These are phyloP conservation scores for Penicillium sp. DNA, from an alignment of 2,329 filamentous ascomycete species.

Conservation along the genomic window DNA sequence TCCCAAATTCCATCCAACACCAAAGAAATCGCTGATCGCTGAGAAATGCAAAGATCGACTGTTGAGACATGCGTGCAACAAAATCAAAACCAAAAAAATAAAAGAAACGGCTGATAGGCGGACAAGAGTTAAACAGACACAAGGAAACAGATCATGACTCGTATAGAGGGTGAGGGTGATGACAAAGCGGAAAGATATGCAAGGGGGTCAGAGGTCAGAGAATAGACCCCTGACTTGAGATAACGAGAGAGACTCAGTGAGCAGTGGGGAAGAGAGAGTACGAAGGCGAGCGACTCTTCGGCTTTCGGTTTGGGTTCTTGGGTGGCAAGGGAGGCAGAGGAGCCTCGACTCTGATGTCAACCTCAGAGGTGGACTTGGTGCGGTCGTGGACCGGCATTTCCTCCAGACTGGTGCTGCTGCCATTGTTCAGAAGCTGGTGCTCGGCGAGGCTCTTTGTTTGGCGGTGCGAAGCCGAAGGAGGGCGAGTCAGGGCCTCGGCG, in stretches of 20 bases:
- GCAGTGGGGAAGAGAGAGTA: slow-evolving; percentile 47
- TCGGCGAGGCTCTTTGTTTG: slow-evolving; percentile 42
- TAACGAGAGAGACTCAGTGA: slow-evolving; percentile 5
- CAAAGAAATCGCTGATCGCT: slow-evolving; percentile 26
- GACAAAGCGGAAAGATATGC: slow-evolving; percentile 13
- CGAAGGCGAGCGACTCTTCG: slow-evolving; percentile 41
- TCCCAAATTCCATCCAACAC: slow-evolving; percentile 24
- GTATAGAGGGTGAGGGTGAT: slow-evolving; percentile 5
- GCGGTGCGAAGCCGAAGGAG: slow-evolving; percentile 30
- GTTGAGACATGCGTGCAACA: slow-evolving; percentile 14
- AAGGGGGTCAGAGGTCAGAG: slow-evolving; percentile 8
- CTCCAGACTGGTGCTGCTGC: slow-evolving; percentile 29
- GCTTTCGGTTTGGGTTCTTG: slow-evolving; percentile 31
- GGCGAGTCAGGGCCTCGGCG: slow-evolving; percentile 22
- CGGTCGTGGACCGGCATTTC: slow-evolving; percentile 34
- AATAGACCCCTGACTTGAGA: slow-evolving; percentile 15
- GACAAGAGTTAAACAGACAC: slow-evolving; percentile 20
- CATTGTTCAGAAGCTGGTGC: slow-evolving; percentile 31
- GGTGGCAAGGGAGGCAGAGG: slow-evolving; percentile 26
- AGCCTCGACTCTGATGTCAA: slow-evolving; percentile 29
- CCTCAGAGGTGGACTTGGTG: slow-evolving; percentile 39
- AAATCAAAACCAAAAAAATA: slow-evolving; percentile 9
- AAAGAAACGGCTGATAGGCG: slow-evolving; percentile 20
- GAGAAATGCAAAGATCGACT: slow-evolving; percentile 28
- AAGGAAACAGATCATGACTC: slow-evolving; percentile 17